A percentile compares a stretch with the other conserved stretches of the same genome.
phyloP scores from a whole-genome alignment of 2,329 filamentous ascomycete genomes.

The Ophiostoma sp. region DNA sequence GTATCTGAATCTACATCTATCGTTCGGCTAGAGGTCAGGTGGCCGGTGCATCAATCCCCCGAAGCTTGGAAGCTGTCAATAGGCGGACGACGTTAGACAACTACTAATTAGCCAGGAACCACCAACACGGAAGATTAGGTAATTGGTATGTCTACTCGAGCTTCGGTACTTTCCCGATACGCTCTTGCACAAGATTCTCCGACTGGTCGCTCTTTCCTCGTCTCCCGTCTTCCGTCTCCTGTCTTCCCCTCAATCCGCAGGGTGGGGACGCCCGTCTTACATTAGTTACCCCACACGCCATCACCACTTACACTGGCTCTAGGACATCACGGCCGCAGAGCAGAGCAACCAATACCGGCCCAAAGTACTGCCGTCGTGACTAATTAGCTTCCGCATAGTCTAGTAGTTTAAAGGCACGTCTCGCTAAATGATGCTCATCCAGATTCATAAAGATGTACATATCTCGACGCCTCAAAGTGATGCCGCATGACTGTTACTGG shows the following conservation, averaged over 20 bases:
- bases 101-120: background rate
- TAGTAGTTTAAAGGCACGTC: background rate
- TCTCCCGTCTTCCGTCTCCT: background rate
- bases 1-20: background rate
- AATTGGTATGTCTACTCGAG: no score
- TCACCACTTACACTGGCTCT: background rate
- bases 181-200: background rate
- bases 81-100: background rate
- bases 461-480: background rate
- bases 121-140: background rate
- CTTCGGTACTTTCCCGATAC: background rate
- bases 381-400: background rate
- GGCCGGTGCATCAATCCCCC: conserved; percentile 10
- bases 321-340: background rate
- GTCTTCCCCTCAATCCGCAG: background rate
- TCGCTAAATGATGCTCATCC: conserved; percentile 18
- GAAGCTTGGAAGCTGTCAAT: background rate
- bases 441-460: background rate
- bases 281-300: background rate
- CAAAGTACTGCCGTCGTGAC: background rate
- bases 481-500: background rate
- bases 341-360: background rate
- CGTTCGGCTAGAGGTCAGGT: background rate
- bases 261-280: background rate
- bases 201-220: background rate